Evolutionary conservation across 1,284 basidiomycete species (phyloP).

Genomic region (Microbotryum scabiosae): DNA sequence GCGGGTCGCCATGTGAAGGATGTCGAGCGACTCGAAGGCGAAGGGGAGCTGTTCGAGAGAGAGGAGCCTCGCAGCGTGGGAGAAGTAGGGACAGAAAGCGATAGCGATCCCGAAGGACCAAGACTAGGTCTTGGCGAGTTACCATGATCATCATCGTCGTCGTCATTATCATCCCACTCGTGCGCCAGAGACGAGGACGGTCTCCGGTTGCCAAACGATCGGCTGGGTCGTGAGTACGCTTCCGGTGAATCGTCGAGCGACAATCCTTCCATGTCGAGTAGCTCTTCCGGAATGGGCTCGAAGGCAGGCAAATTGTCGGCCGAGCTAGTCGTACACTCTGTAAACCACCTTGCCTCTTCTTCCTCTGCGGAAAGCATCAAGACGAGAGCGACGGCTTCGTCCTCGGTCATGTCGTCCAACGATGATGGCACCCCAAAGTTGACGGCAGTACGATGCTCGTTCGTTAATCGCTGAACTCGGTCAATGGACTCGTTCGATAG

Average conservation of each 20-base stretch:
- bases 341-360: slow-evolving; percentile 20
- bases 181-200: neutral
- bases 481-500: slow-evolving; percentile 26
- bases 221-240: slow-evolving; percentile 2
- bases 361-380: slow-evolving; percentile 33
- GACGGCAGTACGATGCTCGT: slow-evolving; percentile 8
- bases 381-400: slow-evolving; percentile 32
- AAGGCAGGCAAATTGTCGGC: slow-evolving; percentile 1
- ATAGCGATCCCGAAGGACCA: neutral
- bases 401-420: slow-evolving; percentile 32
- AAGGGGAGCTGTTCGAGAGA: slow-evolving; percentile 2
- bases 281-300: slow-evolving; percentile 19
- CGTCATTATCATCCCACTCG: neutral
- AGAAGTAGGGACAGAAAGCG: slow-evolving; percentile 19
- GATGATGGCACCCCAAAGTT: slow-evolving; percentile 23
- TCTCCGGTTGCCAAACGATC: neutral
- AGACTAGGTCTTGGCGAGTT: neutral
- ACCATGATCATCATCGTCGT: slow-evolving; percentile 2
- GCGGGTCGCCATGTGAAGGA: slow-evolving; percentile 16
- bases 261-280: slow-evolving; percentile 21
- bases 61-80: slow-evolving; percentile 19
- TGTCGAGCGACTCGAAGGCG: slow-evolving; percentile 6
- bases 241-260: slow-evolving; percentile 16
- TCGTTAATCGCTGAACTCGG: slow-evolving; percentile 8
- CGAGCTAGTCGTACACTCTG: neutral